These are phyloP conservation scores for Boletus sensibilis DNA, from an alignment of 768 basidiomycete genomes.

Conservation along the genomic window DNA sequence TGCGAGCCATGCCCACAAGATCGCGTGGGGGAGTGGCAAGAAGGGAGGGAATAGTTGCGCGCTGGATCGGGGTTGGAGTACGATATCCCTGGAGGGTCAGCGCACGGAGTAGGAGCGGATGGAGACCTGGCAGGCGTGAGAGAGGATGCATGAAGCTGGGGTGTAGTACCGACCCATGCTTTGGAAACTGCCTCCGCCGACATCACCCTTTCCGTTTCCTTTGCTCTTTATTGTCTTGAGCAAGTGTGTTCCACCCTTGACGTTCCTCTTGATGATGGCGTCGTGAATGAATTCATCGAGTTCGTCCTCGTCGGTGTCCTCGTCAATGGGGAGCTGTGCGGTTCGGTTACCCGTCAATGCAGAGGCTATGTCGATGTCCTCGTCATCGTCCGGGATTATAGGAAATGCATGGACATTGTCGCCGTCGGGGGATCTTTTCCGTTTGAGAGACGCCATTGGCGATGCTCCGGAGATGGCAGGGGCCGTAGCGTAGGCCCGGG, in stretches of 20 bases:
- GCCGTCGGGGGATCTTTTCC: conserved; percentile 26
- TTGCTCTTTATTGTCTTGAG: conserved; percentile 79
- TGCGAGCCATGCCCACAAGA: conserved; percentile 97
- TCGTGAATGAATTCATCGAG: conserved; percentile 64
- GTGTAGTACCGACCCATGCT: conserved; percentile 73
- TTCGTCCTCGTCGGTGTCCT: conserved; percentile 45
- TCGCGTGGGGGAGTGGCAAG: conserved; percentile 84
- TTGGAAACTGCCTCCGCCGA: conserved; percentile 94
- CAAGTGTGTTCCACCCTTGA: conserved; percentile 72
- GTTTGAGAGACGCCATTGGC: conserved; percentile 32
- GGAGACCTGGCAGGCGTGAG: conserved; percentile 55
- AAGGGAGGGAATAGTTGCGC: conserved; percentile 82
- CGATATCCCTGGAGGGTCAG: conserved; percentile 91
- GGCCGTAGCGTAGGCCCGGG: not conserved
- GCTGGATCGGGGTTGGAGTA: conserved; percentile 94
- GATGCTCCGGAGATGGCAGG: conserved; percentile 16
- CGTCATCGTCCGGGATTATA: conserved; percentile 8
- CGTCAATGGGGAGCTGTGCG: not conserved
- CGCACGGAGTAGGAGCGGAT: conserved; percentile 79
- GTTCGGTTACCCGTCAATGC: conserved; percentile 42
- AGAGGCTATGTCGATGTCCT: conserved; percentile 68
- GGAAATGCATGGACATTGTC: not conserved
- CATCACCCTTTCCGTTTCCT: conserved; percentile 68
- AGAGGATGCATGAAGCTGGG: not conserved
- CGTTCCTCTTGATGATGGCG: conserved; percentile 68